phyloP scores from a whole-genome alignment of 2,329 filamentous ascomycete species.

The Paracoccidioides brasiliensis region DNA sequence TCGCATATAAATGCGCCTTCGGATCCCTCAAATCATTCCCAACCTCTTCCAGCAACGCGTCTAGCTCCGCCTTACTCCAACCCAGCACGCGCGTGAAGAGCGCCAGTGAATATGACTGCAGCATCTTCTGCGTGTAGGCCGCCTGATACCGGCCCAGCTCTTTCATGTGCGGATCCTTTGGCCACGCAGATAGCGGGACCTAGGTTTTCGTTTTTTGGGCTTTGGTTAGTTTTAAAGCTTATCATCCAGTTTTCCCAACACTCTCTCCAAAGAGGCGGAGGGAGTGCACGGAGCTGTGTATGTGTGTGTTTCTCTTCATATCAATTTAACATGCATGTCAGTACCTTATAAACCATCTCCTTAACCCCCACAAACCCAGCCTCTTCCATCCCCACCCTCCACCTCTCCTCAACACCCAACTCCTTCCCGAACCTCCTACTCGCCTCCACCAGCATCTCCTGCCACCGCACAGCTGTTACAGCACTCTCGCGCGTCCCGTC shows the following conservation, averaged over 20 bases:
- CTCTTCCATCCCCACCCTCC: conserved; percentile 18
- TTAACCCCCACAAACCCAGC: conserved; percentile 22
- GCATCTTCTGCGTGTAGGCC: conserved; percentile 7
- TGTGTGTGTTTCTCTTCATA: not conserved
- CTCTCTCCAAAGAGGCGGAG: not conserved
- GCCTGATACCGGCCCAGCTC: conserved; percentile 3
- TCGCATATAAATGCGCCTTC: conserved; percentile 6
- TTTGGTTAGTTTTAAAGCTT: not conserved
- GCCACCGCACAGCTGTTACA: conserved; percentile 18
- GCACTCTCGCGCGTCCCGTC: conserved; percentile 20
- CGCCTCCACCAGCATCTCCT: conserved; percentile 18
- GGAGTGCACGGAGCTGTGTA: not conserved
- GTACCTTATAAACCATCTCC: conserved; percentile 9
- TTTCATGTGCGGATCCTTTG: not conserved
- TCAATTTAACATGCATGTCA: not conserved
- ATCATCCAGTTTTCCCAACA: not conserved
- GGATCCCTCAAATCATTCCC: conserved; percentile 3
- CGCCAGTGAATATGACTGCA: conserved; percentile 9
- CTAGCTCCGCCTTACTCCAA: conserved; percentile 6
- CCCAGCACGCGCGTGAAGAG: conserved; percentile 8
- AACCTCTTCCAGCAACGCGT: conserved; percentile 5
- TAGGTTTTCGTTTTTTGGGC: not conserved
- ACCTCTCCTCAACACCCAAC: conserved; percentile 21
- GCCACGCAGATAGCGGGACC: not conserved
- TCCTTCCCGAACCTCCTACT: conserved; percentile 23